Base-by-base conservation (phyloP, 441 rosid species). In the Lepidium campestre region DNA sequence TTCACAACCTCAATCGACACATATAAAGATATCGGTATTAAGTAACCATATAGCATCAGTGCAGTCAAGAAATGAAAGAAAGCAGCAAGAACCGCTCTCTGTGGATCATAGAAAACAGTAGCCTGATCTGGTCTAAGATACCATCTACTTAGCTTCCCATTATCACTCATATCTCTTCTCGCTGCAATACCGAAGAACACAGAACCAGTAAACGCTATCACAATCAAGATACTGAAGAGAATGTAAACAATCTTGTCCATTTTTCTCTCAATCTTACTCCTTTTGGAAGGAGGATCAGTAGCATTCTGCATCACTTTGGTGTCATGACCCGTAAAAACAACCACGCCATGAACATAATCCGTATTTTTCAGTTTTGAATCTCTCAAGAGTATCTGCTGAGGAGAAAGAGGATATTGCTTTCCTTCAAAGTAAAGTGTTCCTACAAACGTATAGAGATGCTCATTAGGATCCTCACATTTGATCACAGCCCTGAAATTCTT, bases 301-400 rank as follows among this genome's bases (percentile, higher is more conserved):
- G 96, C 86, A 76, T 94, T 94, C 81, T 91, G 93, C 86, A 91
- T 85, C 75, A 89, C 96, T 78, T 94, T 94, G 1, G 99, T 91
- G 61, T 94, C 99, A 45, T 86, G 96, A 9, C 99, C 99, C 0
- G 96, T 89, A 77, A 91, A 89, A 65, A 94, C 78, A 64, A 94
- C 96, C 15, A 82, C 96, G 2, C 97, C 99, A 10, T 80, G 67
- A 4, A 89, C 48, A 57, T 80, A 81, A 9, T 91, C 96, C 0
- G 93, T 94, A 66, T 94, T 94, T 58, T 77, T 87, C 47, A 94
- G 84, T 74, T 91, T 91, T 0, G 99, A 94, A 67, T 87, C 99
- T 71, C 97, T 83, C 63, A 94, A 71, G 42, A 94, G 96, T 47
- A 94, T 67, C 74, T 91, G 96, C 71, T 84, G 84, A 10, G 88